Evolutionary conservation across 2,329 filamentous ascomycete species (phyloP), one percentile per base, ranked within the genome.

Genomic region (Penicillium sp.): DNA sequence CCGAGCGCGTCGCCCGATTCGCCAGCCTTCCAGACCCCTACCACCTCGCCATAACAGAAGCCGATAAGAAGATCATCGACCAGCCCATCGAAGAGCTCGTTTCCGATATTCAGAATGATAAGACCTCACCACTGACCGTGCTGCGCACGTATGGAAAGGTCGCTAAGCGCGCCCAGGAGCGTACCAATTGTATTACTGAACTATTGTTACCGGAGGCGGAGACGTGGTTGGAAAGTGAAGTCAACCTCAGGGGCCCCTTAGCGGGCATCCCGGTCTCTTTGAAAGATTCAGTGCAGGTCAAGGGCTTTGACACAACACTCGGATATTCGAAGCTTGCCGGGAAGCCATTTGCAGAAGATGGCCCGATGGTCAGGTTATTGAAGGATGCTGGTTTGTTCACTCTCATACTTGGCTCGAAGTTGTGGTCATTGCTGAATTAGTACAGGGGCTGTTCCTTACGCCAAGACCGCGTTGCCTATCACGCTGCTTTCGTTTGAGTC

Each of bases 141-240:
- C 83, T 96, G n/a, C 84, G 80, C 54, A 85, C 90, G 10, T 97
- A 96, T 69, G 88, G 88, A 65, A 96, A 95, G 72, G 86, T 93
- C 18, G 88, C 92, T 0, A 70, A 95, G 47, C 87, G 85, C 65
- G 92, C 90, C 1, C 93, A 96, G 33, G 81, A 86, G 57, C 87
- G 87, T 73, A 96, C 91, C 2, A 96, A 96, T 70, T 95, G 90
- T 66, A 74, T 95, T 12, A 96, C 93, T 0, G 92, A 96, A 73
- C 78, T 96, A 51, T 83, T 96, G 76, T 81, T 96, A 34, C 79
- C 83, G 0, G 86, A 87, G 50, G 90, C 90, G 0, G 89, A 95
- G 72, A 73, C 77, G 49, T 96, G 90, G 90, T 70, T 78, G 13
- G 73, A 79, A 26, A 78, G 76, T 21, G 76, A 80, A 13, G 74